Evolutionary conservation across 2,329 filamentous ascomycete genomes (phyloP), one percentile per base, ranked within the genome.

Genomic region (Fusarium buharicum): DNA sequence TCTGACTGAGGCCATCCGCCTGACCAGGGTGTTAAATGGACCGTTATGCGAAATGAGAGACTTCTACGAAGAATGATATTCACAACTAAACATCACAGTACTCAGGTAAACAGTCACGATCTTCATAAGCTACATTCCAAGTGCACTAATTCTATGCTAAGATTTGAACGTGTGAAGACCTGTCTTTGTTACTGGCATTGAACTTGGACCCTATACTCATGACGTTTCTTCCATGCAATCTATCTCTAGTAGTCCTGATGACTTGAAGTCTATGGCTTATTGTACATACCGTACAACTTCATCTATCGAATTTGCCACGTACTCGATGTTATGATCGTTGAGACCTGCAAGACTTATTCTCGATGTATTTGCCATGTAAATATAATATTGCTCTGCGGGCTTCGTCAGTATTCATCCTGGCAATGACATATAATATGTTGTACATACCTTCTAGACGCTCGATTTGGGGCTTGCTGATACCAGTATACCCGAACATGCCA

Each of bases 381-480:
- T 73, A 28, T 77, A 73, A 33, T 74, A 68, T 24, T 70, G 55
- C 3, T 70, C 74, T 77, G 69, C 4, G 6, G 30, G 2, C 1
- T 2, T 2, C 1, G 20, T 67, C 8, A 67, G 48, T 8, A 6
- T 0, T 0, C 0, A 13, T 2, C 6, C 3, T 9, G 0, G 2
- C 0, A 6, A 4, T 0, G 2, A 1, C 7, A 0, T 0, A 0
- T 4, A 6, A 6, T 1, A 24, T 24, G 4, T 7, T 24, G 8
- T 0, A 45, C 72, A 50, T 66, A 73, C 73, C 69, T 68, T 75
- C 72, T 0, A 76, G 56, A 1, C 61, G 55, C 4, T 60, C 59
- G 9, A 86, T 82, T 61, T 85, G 82, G 4, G 72, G 56, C 55
- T 81, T 78, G 5, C 59, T 79, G 57, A 86, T 72, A 0, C 84